A percentile compares a stretch with the other conserved stretches of the same genome.
Conservation (phyloP, 139 green algal genomes). For the Trebouxia sp. region DNA sequence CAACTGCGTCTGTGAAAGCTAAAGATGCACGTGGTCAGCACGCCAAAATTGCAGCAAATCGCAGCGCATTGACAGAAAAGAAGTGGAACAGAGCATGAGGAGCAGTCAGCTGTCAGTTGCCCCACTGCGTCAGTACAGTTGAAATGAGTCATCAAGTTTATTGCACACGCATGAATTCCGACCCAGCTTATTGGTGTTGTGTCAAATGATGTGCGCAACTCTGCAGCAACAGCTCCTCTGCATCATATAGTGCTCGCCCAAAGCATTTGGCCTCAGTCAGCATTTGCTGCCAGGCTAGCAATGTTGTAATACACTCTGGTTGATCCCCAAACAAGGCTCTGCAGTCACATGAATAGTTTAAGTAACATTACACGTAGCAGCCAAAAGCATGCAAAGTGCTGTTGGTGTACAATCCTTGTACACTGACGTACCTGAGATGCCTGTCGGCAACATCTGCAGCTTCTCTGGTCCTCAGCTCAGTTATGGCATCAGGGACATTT, state of each 20-base stretch:
- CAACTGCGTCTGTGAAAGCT: constrained; percentile 17
- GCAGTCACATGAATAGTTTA: not conserved
- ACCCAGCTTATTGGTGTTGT: too few relatives aligned
- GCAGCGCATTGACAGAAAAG: not conserved
- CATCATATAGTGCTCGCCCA: constrained; percentile 36
- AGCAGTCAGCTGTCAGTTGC: not conserved
- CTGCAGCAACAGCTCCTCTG: constrained; percentile 33
- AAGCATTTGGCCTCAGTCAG: constrained; percentile 31
- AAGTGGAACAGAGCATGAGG: constrained; percentile 13
- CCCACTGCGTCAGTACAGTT: too few relatives aligned
- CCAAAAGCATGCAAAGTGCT: not conserved
- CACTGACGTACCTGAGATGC: constrained; percentile 31
- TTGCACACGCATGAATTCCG: too few relatives aligned
- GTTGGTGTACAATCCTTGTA: not conserved
- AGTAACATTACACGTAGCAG: too few relatives aligned
- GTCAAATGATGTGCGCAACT: constrained; percentile 5
- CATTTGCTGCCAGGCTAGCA: constrained; percentile 38
- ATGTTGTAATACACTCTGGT: constrained; percentile 36
- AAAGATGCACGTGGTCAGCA: constrained; percentile 8
- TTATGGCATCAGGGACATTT: constrained; percentile 30
- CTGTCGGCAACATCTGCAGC: constrained; percentile 33
- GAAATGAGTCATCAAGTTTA: not conserved
- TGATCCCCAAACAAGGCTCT: constrained; percentile 38
- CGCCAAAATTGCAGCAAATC: constrained; percentile 10
- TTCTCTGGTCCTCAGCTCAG: constrained; percentile 27